phyloP scores from a whole-genome alignment of 2,329 filamentous ascomycete genomes.

The Botrytis porri region DNA sequence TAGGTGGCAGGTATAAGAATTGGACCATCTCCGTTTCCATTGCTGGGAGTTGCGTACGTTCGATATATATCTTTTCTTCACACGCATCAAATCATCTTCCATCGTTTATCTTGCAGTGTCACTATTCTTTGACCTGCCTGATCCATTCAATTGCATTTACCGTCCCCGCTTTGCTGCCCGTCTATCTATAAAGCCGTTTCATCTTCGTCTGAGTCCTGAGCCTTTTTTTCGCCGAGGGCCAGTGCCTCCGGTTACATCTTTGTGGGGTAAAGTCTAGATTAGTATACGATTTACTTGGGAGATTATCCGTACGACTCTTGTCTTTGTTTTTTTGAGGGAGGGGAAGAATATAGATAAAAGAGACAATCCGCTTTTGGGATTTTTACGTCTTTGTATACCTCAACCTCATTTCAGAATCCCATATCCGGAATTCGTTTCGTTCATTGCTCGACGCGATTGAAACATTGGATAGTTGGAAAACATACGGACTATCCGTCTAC shows the following conservation, averaged over 20 bases:
- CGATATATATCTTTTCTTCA: not conserved
- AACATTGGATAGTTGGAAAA: not conserved
- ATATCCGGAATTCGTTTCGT: not conserved
- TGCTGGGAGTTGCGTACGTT: not conserved
- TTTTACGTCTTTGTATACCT: not conserved
- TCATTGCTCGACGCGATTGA: not conserved
- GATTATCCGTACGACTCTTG: not conserved
- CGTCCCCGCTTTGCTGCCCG: not conserved
- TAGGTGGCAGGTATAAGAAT: constrained; percentile 13
- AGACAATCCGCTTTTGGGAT: not conserved
- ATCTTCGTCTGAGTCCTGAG: not conserved
- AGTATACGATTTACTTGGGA: not conserved
- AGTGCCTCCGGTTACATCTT: not conserved
- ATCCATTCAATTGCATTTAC: not conserved
- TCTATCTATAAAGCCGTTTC: not conserved
- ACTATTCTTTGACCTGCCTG: not conserved
- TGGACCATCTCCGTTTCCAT: not conserved
- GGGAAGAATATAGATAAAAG: not conserved
- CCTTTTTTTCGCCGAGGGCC: not conserved
- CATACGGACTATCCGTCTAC: not conserved
- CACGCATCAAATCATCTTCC: not conserved
- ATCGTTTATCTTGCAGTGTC: not conserved
- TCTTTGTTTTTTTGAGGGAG: not conserved
- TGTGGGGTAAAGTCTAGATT: constrained; percentile 2
- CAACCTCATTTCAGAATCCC: not conserved